Evolutionary conservation across 2,329 filamentous ascomycete genomes (phyloP).

Genomic region (Coniochaeta pulveracea): DNA sequence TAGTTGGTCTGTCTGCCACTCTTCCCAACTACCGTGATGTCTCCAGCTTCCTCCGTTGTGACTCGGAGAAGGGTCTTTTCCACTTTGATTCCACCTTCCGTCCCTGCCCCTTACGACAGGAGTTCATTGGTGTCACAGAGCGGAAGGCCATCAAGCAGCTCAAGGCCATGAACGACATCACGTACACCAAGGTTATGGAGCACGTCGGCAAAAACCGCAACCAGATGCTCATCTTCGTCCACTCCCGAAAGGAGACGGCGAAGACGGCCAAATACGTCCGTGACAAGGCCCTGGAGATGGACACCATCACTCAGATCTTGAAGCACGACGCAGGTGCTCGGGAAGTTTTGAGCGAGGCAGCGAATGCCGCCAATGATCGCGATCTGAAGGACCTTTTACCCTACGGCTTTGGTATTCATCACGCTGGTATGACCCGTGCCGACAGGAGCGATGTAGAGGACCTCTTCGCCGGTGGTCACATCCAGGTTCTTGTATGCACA

Average conservation of each 20-base stretch:
- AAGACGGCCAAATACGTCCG: slow-evolving; percentile 95
- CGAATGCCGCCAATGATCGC: slow-evolving; percentile 69
- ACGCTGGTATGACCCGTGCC: slow-evolving; percentile 92
- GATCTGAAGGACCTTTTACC: slow-evolving; percentile 91
- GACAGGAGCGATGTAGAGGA: slow-evolving; percentile 94
- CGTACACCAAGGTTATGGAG: slow-evolving; percentile 93
- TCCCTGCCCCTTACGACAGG: slow-evolving; percentile 88
- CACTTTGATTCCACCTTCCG: slow-evolving; percentile 93
- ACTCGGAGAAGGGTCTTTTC: slow-evolving; percentile 76
- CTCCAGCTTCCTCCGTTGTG: slow-evolving; percentile 85
- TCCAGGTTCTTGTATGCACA: slow-evolving; percentile 93
- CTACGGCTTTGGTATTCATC: slow-evolving; percentile 96
- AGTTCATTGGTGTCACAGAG: slow-evolving; percentile 94
- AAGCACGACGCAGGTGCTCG: slow-evolving; percentile 85
- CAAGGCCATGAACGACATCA: slow-evolving; percentile 99
- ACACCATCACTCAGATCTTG: slow-evolving; percentile 92
- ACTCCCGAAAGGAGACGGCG: slow-evolving; percentile 94
- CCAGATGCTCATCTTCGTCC: slow-evolving; percentile 98
- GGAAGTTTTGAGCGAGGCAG: slow-evolving; percentile 78
- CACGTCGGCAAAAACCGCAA: slow-evolving; percentile 88
- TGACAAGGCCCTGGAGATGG: slow-evolving; percentile 93
- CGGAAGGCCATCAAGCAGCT: slow-evolving; percentile 98
- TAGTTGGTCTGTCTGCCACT: slow-evolving; percentile 88
- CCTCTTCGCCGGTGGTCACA: slow-evolving; percentile 79
- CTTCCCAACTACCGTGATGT: slow-evolving; percentile 96